These are phyloP conservation scores for Leccinum boreale DNA, from an alignment of 768 basidiomycete species.

Conservation along the genomic window DNA sequence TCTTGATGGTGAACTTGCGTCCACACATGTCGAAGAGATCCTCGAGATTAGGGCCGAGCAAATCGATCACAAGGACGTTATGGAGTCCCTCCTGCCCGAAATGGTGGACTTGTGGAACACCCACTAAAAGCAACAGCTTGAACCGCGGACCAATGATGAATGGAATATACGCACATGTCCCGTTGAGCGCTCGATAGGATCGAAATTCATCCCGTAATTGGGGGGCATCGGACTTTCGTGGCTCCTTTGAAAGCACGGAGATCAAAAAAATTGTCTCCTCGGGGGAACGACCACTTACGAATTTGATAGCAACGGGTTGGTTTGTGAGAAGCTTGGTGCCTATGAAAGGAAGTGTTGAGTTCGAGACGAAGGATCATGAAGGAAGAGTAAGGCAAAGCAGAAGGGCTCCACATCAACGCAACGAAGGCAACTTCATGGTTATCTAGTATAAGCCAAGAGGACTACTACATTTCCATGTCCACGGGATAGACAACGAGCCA, in stretches of 20 bases:
- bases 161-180: conserved; percentile 62
- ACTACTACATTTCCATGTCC: conserved; percentile 4
- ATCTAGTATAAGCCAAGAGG: conserved; percentile 6
- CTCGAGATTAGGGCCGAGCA: conserved; percentile 96
- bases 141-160: conserved; percentile 12
- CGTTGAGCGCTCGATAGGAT: conserved; percentile 91
- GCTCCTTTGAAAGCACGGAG: conserved; percentile 55
- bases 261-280: conserved; percentile 15
- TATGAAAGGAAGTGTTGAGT: conserved; percentile 32
- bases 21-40: conserved; percentile 99
- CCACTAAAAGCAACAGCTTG: conserved; percentile 49
- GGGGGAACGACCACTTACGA: conserved; percentile 51
- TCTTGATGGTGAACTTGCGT: conserved; percentile 97
- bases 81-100: conserved; percentile 98
- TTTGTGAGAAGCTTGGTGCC: conserved; percentile 83
- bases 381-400: not conserved
- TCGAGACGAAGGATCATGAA: not conserved
- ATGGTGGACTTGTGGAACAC: conserved; percentile 97
- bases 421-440: not conserved
- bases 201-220: conserved; percentile 97
- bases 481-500: conserved; percentile 2
- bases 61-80: conserved; percentile 91
- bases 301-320: conserved; percentile 95
- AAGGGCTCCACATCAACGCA: conserved; percentile 6
- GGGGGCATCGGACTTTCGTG: conserved; percentile 96